A percentile compares a stretch with the other conserved stretches of the same genome.
Evolutionary conservation across 192 early-diverging fungal genomes (phyloP).

Genomic region (Dissophora globulifera): DNA sequence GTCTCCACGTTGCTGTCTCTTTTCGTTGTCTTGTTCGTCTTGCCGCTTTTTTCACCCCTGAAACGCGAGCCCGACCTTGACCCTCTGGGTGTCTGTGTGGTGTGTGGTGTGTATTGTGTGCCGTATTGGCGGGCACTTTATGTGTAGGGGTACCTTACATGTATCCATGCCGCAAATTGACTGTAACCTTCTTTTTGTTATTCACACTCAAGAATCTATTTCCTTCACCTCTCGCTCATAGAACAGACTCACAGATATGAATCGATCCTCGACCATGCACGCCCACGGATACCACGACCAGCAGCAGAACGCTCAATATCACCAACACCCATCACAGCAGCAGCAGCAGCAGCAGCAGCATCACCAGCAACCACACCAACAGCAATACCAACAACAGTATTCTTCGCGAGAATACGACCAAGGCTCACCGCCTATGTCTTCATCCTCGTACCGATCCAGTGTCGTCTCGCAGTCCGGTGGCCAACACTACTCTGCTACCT

Average conservation of each 20-base stretch:
- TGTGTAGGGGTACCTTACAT: too few relatives aligned
- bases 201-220: too few relatives aligned
- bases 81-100: too few relatives aligned
- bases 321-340: neutral
- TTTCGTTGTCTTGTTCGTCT: too few relatives aligned
- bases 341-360: constrained; percentile 9
- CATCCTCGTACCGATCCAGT: neutral
- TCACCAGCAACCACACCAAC: constrained; percentile 12
- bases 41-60: constrained; percentile 6
- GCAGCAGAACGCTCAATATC: too few relatives aligned
- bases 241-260: too few relatives aligned
- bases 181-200: too few relatives aligned
- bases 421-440: neutral
- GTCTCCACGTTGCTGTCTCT: too few relatives aligned
- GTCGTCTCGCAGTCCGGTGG: neutral
- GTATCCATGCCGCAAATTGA: too few relatives aligned
- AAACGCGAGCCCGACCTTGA: constrained; percentile 23
- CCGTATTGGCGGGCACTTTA: too few relatives aligned
- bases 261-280: constrained; percentile 10
- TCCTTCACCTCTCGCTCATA: too few relatives aligned
- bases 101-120: constrained; percentile 2
- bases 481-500: neutral
- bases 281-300: constrained; percentile 6
- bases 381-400: constrained; percentile 1
- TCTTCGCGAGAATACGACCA: neutral